These are phyloP conservation scores for Leishmania turanica DNA, from an alignment of 208 protist species.

Conservation along the genomic window DNA sequence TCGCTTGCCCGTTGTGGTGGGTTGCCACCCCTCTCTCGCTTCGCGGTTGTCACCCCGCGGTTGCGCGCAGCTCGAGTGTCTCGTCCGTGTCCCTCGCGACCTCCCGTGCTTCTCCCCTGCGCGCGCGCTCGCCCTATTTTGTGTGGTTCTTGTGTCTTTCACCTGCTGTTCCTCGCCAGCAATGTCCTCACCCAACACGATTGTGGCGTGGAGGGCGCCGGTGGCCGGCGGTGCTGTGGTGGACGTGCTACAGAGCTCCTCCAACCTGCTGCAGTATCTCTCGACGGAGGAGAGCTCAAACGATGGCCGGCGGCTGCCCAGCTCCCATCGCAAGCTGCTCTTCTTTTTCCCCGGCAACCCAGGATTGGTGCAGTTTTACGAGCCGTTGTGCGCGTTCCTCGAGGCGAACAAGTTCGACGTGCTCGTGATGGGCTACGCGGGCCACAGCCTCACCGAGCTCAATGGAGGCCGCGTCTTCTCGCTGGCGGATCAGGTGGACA, in stretches of 20 bases:
- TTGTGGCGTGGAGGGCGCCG: conserved; percentile 44
- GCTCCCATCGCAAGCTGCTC: conserved; percentile 32
- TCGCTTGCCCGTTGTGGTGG: not conserved
- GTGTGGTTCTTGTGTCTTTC: not conserved
- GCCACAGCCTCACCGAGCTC: conserved; percentile 63
- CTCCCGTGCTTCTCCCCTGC: not conserved
- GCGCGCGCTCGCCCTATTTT: not conserved
- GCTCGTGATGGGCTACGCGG: conserved; percentile 77
- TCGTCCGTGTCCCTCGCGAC: not conserved
- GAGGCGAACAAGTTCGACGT: conserved; percentile 47
- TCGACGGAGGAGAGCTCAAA: conserved; percentile 20
- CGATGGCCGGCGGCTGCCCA: conserved; percentile 9
- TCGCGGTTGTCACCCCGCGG: not conserved
- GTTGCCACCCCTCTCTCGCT: not conserved
- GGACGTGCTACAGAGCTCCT: conserved; percentile 66
- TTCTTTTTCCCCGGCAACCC: conserved; percentile 81
- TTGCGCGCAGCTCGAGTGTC: not conserved
- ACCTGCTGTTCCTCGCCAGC: not conserved
- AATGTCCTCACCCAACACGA: conserved; percentile 17
- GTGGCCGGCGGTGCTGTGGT: conserved; percentile 36
- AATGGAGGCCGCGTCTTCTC: conserved; percentile 67
- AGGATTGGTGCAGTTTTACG: conserved; percentile 73
- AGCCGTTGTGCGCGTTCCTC: conserved; percentile 40
- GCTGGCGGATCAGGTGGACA: conserved; percentile 72
- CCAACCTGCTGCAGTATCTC: conserved; percentile 45